Conservation (phyloP, 2,329 filamentous ascomycete genomes). For the Colletotrichum paranaense region DNA sequence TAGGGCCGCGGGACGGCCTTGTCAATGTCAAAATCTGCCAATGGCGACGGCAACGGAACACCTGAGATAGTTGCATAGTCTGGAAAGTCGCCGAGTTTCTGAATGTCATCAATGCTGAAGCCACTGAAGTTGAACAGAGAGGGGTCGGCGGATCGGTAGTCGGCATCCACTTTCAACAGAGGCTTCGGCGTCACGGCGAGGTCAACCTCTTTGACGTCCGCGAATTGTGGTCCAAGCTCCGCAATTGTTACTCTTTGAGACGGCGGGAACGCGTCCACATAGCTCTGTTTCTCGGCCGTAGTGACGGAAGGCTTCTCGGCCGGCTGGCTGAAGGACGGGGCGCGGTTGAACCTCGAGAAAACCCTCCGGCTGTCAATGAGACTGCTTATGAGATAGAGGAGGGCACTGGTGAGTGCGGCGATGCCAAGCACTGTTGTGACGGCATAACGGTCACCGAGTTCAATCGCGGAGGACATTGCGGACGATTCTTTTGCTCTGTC, state of each 20-base stretch:
- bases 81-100: conserved; percentile 79
- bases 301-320: neutral
- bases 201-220: conserved; percentile 19
- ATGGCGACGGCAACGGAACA: conserved; percentile 75
- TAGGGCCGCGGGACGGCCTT: conserved; percentile 80
- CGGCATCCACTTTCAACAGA: conserved; percentile 46
- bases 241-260: conserved; percentile 38
- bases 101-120: conserved; percentile 77
- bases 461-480: conserved; percentile 5
- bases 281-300: conserved; percentile 32
- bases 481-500: neutral
- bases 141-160: conserved; percentile 47
- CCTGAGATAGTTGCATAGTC: conserved; percentile 82
- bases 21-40: conserved; percentile 73
- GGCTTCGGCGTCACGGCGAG: conserved; percentile 35
- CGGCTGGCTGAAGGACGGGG: conserved; percentile 1
- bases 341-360: conserved; percentile 1
- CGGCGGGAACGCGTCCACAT: conserved; percentile 42
- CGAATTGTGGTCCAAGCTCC: conserved; percentile 19
- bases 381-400: conserved; percentile 11
- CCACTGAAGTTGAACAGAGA: conserved; percentile 71
- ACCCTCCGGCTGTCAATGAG: conserved; percentile 1
- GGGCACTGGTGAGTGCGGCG: neutral
- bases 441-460: neutral
- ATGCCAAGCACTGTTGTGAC: conserved; percentile 1